Evolutionary conservation across 23 red algal genomes (phyloP).

Genomic region (Gracilariopsis chorda): DNA sequence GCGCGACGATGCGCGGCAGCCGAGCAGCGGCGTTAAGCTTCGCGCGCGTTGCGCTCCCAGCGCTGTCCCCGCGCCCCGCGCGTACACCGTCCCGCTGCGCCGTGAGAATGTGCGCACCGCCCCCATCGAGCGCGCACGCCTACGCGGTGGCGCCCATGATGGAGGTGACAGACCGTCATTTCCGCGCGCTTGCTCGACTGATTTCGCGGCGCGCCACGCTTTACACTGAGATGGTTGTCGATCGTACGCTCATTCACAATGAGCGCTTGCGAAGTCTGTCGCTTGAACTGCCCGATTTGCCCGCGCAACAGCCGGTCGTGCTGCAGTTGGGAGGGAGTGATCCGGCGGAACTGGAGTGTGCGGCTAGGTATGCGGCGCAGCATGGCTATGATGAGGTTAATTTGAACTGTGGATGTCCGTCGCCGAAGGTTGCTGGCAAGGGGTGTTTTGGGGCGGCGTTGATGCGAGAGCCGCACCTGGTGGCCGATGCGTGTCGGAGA

Average conservation of each 20-base stretch:
- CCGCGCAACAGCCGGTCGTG: slow-evolving; percentile 66
- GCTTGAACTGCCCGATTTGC: slow-evolving; percentile 14
- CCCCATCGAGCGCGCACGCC: neutral
- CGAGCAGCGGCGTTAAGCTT: neutral
- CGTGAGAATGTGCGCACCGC: neutral
- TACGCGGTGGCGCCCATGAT: slow-evolving; percentile 99
- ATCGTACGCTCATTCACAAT: slow-evolving; percentile 87
- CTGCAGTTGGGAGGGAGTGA: slow-evolving; percentile 89
- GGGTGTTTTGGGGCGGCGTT: slow-evolving; percentile 95
- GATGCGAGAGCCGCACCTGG: slow-evolving; percentile 66
- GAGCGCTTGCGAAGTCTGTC: slow-evolving; percentile 1
- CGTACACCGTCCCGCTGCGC: neutral
- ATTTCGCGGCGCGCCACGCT: slow-evolving; percentile 79
- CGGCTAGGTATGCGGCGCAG: slow-evolving; percentile 56
- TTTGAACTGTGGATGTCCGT: slow-evolving; percentile 98
- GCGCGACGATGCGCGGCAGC: too few relatives aligned
- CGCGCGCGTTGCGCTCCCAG: neutral
- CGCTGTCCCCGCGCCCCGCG: neutral
- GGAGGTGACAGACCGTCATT: slow-evolving; percentile 97
- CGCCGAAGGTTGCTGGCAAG: slow-evolving; percentile 72
- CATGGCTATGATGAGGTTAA: slow-evolving; percentile 85
- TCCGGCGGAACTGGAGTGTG: slow-evolving; percentile 59
- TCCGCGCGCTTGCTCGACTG: slow-evolving; percentile 71
- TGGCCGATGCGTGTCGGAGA: slow-evolving; percentile 45
- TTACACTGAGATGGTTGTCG: slow-evolving; percentile 99